Base-by-base conservation (phyloP, 495 filamentous ascomycete genomes). In the Stereocaulon alpinum region DNA sequence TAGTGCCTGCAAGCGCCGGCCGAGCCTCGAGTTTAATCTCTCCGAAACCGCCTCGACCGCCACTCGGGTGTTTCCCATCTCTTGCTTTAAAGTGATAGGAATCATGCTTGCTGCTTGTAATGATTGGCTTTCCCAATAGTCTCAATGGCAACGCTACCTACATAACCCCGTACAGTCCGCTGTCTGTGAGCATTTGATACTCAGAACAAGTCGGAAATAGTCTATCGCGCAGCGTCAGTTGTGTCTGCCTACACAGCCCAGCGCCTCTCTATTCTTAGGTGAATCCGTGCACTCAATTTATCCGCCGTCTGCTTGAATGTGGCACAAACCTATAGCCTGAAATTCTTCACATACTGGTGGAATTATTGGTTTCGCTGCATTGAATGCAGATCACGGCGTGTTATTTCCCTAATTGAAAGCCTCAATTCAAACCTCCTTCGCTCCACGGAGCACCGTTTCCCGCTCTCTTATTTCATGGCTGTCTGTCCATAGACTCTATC, bases 191-290 rank as follows among this genome's bases (percentile, higher is more conserved):
- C 34, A 10, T 37, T 37, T 10, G 7, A 34, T 10, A n/a, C 29
- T 10, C 49, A n/a, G 18, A 12, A 11, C 30, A 34, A 32, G 30
- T 52, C 4, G 9, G 17, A 3, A 3, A 34, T 22, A 32, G 30
- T 37, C 17, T 17, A 18, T 29, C 34, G 10, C 34, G 20, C 29
- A 32, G 49, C 49, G 30, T 52, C n/a, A 52, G 34, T 37, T 37
- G 29, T 29, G 49, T 52, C 49, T 52, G 29, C 49, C 49, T 37
- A 9, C 49, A 32, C 49, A 34, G 49, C 49, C 49, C 49, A 37
- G 7, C 30, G 49, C 49, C 49, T 18, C 30, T 52, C 49, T 52
- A 52, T 52, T 52, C 49, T 52, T 52, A 52, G 49, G 30, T 15
- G 10, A n/a, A 30, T 51, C 48, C 32, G 18, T 24, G 6, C 1